phyloP scores from a whole-genome alignment of 164 flowering plant species.

The Sedum album region DNA sequence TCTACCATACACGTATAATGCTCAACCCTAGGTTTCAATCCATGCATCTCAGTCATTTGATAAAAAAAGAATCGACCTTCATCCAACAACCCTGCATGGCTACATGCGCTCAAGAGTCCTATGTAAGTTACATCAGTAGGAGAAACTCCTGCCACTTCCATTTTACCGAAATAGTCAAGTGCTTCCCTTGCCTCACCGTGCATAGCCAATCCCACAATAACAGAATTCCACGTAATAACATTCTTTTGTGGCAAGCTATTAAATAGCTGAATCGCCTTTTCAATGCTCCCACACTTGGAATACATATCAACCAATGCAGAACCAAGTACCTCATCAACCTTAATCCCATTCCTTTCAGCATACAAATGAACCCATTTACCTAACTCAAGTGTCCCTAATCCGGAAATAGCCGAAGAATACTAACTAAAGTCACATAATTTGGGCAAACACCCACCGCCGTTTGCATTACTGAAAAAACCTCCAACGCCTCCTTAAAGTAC shows the following conservation, averaged over 20 bases:
- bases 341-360: slow-evolving; percentile 33
- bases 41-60: slow-evolving; percentile 31
- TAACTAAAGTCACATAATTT: slow-evolving; percentile 54
- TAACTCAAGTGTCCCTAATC: slow-evolving; percentile 43
- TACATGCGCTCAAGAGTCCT: slow-evolving; percentile 43
- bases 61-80: slow-evolving; percentile 34
- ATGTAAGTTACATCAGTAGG: slow-evolving; percentile 44
- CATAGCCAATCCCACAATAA: slow-evolving; percentile 48
- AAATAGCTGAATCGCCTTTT: slow-evolving; percentile 45
- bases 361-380: slow-evolving; percentile 57
- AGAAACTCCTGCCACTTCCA: slow-evolving; percentile 30
- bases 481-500: slow-evolving; percentile 44
- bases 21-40: slow-evolving; percentile 43
- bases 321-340: slow-evolving; percentile 49
- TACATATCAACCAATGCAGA: slow-evolving; percentile 63
- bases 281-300: slow-evolving; percentile 53
- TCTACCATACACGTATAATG: slow-evolving; percentile 70
- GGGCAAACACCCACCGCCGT: slow-evolving; percentile 24
- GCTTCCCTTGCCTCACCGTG: slow-evolving; percentile 49
- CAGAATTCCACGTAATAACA: slow-evolving; percentile 44
- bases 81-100: slow-evolving; percentile 53
- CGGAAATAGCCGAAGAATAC: slow-evolving; percentile 45
- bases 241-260: slow-evolving; percentile 26
- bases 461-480: slow-evolving; percentile 51
- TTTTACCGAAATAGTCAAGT: slow-evolving; percentile 25